Evolutionary conservation across 2,329 filamentous ascomycete genomes (phyloP), one percentile per base, ranked within the genome.

Genomic region (Macrophomina pseudophaseolina): DNA sequence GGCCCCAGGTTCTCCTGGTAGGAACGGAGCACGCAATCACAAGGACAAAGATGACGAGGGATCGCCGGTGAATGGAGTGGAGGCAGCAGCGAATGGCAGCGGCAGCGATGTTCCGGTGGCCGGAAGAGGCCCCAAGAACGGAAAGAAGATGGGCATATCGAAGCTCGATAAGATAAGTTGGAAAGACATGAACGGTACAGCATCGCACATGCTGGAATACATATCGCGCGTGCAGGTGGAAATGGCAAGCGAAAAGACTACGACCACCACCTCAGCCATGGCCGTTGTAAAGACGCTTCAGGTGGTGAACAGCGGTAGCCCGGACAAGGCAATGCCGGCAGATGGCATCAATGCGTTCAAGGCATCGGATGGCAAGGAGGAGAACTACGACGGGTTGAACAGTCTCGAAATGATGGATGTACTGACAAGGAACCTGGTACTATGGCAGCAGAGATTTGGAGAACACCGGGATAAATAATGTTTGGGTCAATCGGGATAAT

Each of bases 391-490:
- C 71, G 86, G 90, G 8, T 82, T 97, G 70, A 91, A 83, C 66
- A 93, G 90, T 71, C 83, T 92, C 70, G 92, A 96, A 79, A 96
- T 97, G 92, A 96, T 96, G 92, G 93, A 96, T 76, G 85, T 88
- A 71, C 79, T 97, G 76, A 94, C 91, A 68, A 86, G 91, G 69
- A 89, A 93, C 75, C 85, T 97, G 73, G 87, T 94, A 71, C 90
- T 91, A 73, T 97, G 92, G 92, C 92, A 97, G 80, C 90, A 90
- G 53, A 75, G 18, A 14, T 66, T 66, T 44, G 65, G 65, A 5
- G 65, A 66, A 40, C 51, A 56, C 40, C 33, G 65, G 42, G 65
- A 66, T 23, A 66, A 66, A 51, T 66, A 49, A 62, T 28, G 11
- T 7, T 11, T 18, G 40, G 33, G n/a, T 9, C 51, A n/a, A 35